phyloP scores from a whole-genome alignment of 805 yeast species.

The Saccharomycopsis fodiens region DNA sequence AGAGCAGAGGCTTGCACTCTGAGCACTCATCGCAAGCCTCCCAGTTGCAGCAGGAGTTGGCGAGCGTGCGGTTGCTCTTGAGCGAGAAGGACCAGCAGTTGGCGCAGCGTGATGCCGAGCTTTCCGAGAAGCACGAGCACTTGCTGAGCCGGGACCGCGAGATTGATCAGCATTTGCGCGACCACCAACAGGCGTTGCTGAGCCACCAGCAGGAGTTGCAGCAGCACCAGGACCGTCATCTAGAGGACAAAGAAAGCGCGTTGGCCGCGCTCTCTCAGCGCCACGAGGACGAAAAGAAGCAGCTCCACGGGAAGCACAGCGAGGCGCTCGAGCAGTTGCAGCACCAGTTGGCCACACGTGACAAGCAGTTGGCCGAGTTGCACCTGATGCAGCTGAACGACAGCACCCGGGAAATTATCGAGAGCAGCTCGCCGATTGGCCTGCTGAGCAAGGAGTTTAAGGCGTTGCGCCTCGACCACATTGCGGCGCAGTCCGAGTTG shows the following conservation, averaged over 20 bases:
- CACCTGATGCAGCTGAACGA: neutral
- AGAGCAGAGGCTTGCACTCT: neutral
- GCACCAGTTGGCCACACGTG: neutral
- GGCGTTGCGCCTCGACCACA: constrained; percentile 35
- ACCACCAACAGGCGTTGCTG: no score
- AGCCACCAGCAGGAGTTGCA: neutral
- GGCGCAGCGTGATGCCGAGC: neutral
- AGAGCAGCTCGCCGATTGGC: constrained; percentile 10
- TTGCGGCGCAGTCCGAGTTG: constrained; percentile 38
- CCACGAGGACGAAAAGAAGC: neutral
- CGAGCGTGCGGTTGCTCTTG: no score
- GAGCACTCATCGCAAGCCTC: neutral
- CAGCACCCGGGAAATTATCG: constrained; percentile 1
- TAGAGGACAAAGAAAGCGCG: neutral
- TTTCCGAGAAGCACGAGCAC: neutral
- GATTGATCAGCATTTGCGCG: no score
- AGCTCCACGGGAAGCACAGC: neutral
- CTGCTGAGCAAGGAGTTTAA: constrained; percentile 27
- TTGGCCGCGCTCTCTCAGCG: no score
- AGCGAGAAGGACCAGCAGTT: neutral
- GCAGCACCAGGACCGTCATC: neutral
- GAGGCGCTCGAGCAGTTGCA: neutral
- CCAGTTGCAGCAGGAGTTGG: neutral
- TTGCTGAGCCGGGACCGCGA: neutral
- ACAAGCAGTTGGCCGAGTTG: neutral